Conservation (phyloP, 2,329 filamentous ascomycete genomes). For the Ophiocordyceps camponoti-floridani region DNA sequence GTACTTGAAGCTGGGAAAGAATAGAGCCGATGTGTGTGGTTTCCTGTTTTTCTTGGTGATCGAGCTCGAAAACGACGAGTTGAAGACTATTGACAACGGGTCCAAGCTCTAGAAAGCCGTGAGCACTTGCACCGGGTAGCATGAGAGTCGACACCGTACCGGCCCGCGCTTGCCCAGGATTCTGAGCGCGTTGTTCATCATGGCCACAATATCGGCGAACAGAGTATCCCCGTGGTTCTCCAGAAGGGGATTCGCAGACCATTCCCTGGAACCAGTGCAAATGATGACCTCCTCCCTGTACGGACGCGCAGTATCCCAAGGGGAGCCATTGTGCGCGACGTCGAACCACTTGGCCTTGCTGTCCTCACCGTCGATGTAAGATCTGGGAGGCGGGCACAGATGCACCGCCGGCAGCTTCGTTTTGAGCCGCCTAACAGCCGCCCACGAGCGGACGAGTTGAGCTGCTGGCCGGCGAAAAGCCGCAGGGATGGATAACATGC, state of each 20-base stretch:
- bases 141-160: too few relatives aligned
- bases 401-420: constrained; percentile 23
- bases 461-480: not conserved
- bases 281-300: constrained; percentile 75
- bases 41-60: constrained; percentile 15
- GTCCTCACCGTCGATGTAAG: too few relatives aligned
- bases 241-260: constrained; percentile 71
- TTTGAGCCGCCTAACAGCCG: not conserved
- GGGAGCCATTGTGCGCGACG: constrained; percentile 51
- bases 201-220: constrained; percentile 39
- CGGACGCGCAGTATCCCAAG: constrained; percentile 60
- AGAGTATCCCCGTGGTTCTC: constrained; percentile 51
- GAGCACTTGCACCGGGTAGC: too few relatives aligned
- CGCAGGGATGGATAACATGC: not conserved
- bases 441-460: not conserved
- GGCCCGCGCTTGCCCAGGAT: too few relatives aligned
- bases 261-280: constrained; percentile 65
- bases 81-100: constrained; percentile 61
- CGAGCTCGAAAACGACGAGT: constrained; percentile 53
- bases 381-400: too few relatives aligned
- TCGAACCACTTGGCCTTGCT: constrained; percentile 13
- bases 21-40: constrained; percentile 39
- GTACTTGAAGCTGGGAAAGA: constrained; percentile 73
- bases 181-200: constrained; percentile 37
- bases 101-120: too few relatives aligned